Evolutionary conservation across 2,329 filamentous ascomycete genomes (phyloP).

Genomic region (Chlorencoelia australis): DNA sequence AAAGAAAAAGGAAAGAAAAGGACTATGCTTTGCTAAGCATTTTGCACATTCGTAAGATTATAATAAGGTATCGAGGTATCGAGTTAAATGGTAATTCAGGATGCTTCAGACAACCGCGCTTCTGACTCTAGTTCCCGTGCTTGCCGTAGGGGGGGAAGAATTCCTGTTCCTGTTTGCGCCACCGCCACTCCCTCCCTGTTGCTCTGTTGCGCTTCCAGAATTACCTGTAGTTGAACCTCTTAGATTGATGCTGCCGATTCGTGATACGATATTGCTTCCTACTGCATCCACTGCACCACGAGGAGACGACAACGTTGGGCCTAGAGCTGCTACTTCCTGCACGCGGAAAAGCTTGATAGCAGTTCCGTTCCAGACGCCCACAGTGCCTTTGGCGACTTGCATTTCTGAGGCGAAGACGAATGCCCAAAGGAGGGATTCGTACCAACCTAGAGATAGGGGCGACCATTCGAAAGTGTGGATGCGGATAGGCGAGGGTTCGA

Average conservation of each 20-base stretch:
- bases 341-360: constrained; percentile 81
- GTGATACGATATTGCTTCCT: constrained; percentile 76
- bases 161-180: constrained; percentile 1
- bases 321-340: constrained; percentile 70
- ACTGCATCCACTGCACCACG: constrained; percentile 89
- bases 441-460: constrained; percentile 82
- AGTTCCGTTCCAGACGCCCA: constrained; percentile 91
- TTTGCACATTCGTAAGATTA: no score
- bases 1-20: background rate
- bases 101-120: no score
- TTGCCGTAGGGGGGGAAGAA: no score
- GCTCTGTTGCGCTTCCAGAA: background rate
- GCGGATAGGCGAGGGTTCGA: constrained; percentile 65
- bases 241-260: constrained; percentile 63
- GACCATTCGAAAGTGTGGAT: constrained; percentile 95
- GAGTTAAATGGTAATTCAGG: no score
- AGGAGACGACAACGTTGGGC: constrained; percentile 74
- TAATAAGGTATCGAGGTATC: no score
- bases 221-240: constrained; percentile 18
- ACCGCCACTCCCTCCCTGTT: background rate
- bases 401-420: constrained; percentile 88
- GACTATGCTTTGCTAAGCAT: no score
- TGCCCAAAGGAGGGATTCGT: constrained; percentile 88
- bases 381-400: constrained; percentile 74
- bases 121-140: constrained; percentile 7